Conservation (phyloP, 2,329 filamentous ascomycete genomes). For the Fusarium oxysporum region DNA sequence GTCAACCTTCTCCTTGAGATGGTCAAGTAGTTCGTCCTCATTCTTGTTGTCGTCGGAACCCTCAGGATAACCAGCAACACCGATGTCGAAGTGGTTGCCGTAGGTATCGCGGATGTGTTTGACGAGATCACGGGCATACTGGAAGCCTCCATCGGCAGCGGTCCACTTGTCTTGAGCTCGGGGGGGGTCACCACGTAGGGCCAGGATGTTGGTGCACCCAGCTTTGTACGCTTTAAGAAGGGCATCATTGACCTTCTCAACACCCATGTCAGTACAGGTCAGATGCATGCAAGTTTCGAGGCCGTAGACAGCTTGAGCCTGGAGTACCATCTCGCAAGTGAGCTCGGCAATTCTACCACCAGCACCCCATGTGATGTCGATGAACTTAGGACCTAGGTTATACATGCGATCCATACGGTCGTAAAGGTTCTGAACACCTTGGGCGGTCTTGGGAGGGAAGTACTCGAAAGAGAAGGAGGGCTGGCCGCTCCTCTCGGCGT, state of each 20-base stretch:
- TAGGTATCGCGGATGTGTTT: slow-evolving; percentile 83
- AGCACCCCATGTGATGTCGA: slow-evolving; percentile 98
- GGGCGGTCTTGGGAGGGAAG: slow-evolving; percentile 97
- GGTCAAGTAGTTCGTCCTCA: slow-evolving; percentile 85
- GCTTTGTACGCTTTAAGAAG: slow-evolving; percentile 90
- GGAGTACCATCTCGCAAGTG: slow-evolving; percentile 97
- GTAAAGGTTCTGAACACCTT: slow-evolving; percentile 98
- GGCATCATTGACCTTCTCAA: slow-evolving; percentile 89
- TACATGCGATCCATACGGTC: slow-evolving; percentile 99
- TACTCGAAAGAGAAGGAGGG: slow-evolving; percentile 99
- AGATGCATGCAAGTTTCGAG: slow-evolving; percentile 99
- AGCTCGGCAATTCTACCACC: slow-evolving; percentile 91
- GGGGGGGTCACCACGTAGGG: slow-evolving; percentile 91
- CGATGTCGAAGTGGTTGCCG: slow-evolving; percentile 86
- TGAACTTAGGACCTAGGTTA: slow-evolving; percentile 90
- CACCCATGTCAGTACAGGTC: slow-evolving; percentile 98
- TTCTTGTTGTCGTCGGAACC: slow-evolving; percentile 94
- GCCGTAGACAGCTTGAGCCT: slow-evolving; percentile 94
- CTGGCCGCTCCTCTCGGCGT: slow-evolving; percentile 80
- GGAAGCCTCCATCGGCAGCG: slow-evolving; percentile 86
- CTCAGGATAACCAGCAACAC: slow-evolving; percentile 96
- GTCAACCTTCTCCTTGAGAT: slow-evolving; percentile 97
- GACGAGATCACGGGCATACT: slow-evolving; percentile 92
- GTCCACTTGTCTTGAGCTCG: slow-evolving; percentile 95
- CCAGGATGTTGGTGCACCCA: slow-evolving; percentile 97